These are phyloP conservation scores for Botrytis galanthina DNA, from an alignment of 2,329 filamentous ascomycete species.

Conservation along the genomic window DNA sequence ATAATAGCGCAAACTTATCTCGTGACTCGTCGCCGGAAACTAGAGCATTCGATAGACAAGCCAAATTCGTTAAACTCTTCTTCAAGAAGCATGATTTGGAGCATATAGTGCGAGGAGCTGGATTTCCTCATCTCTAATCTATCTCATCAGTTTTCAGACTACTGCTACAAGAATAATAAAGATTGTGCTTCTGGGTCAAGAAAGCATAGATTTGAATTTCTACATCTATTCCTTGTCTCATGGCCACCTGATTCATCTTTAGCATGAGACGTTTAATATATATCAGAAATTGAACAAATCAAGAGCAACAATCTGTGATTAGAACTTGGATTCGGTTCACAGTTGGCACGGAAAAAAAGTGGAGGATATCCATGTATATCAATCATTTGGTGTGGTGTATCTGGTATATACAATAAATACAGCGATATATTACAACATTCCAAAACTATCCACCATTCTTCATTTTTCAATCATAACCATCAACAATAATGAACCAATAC, in stretches of 20 bases:
- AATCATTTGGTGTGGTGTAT: background rate
- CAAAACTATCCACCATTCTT: background rate
- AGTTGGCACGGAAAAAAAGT: background rate
- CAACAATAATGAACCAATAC: background rate
- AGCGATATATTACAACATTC: background rate
- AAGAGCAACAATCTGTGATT: no score
- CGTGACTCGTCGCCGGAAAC: background rate
- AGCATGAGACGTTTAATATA: background rate
- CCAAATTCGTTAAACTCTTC: background rate
- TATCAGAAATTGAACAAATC: background rate
- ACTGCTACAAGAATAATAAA: background rate
- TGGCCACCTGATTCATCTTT: background rate
- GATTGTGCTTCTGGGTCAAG: no score
- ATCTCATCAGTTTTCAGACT: background rate
- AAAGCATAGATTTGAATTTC: no score
- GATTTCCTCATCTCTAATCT: background rate
- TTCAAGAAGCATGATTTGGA: background rate
- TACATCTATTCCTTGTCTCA: background rate
- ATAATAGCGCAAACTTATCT: background rate
- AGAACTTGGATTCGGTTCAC: no score
- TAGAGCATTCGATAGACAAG: background rate
- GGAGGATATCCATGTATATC: background rate
- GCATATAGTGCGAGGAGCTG: background rate
- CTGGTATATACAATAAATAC: background rate
- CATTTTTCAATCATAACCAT: background rate